These are phyloP conservation scores for Apiotrichum gamsii DNA, from an alignment of 1,284 basidiomycete species.

Conservation along the genomic window DNA sequence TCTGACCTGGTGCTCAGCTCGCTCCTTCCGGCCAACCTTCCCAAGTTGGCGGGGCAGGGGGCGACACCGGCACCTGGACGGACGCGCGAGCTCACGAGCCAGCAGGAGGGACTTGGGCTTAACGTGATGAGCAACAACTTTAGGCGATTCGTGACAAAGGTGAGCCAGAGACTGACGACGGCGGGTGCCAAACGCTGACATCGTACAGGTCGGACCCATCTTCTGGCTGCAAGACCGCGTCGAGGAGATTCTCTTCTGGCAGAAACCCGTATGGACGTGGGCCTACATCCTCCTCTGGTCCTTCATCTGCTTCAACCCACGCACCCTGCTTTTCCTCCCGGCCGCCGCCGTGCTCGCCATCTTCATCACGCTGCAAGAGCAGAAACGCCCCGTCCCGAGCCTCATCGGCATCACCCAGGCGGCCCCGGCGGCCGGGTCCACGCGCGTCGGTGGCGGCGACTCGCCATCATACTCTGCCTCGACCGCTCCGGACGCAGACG, in stretches of 20 bases:
- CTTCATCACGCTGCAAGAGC: constrained; percentile 39
- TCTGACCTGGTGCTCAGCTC: constrained; percentile 39
- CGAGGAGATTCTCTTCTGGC: constrained; percentile 48
- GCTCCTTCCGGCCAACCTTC: constrained; percentile 38
- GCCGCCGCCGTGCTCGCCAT: constrained; percentile 34
- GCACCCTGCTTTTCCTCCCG: constrained; percentile 40
- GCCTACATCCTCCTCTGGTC: constrained; percentile 43
- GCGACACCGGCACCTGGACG: constrained; percentile 6
- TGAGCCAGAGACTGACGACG: constrained; percentile 16
- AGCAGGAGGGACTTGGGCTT: constrained; percentile 39
- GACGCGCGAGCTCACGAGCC: constrained; percentile 34
- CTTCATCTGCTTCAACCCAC: constrained; percentile 47
- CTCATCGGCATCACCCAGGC: constrained; percentile 28
- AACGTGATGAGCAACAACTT: constrained; percentile 45
- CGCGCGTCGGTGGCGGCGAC: constrained; percentile 1
- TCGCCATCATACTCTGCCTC: constrained; percentile 8
- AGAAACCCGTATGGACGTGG: constrained; percentile 46
- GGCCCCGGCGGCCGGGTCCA: constrained; percentile 1
- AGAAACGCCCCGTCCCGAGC: constrained; percentile 29
- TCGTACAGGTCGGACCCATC: constrained; percentile 45
- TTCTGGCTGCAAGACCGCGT: constrained; percentile 47
- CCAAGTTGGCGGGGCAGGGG: constrained; percentile 23
- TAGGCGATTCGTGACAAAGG: constrained; percentile 43
- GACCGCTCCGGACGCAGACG: constrained; percentile 19
- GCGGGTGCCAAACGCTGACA: no score